Percentiles rank a stretch among this genome's conserved stretches.
Evolutionary conservation across 1,284 basidiomycete species (phyloP).

Genomic region (Sphaerobolus stellatus): DNA sequence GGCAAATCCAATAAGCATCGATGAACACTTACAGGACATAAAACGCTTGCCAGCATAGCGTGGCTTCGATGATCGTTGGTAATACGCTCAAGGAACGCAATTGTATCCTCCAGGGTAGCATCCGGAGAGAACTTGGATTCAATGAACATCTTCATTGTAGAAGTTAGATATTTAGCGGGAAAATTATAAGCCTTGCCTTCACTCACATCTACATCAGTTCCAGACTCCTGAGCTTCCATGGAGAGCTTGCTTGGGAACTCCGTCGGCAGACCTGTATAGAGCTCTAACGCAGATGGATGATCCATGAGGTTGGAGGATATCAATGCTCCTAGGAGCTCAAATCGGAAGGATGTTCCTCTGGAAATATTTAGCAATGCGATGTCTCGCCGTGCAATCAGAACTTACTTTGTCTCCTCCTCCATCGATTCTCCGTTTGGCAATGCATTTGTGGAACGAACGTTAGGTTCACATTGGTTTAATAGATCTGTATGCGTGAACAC

Average conservation of each 20-base stretch:
- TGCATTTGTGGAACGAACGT: conserved; percentile 12
- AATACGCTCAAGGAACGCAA: conserved; percentile 53
- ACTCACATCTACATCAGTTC: conserved; percentile 53
- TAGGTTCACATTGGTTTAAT: conserved; percentile 32
- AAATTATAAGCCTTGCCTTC: neutral
- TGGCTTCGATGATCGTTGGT: conserved; percentile 62
- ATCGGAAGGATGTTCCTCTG: conserved; percentile 49
- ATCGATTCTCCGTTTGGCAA: conserved; percentile 15
- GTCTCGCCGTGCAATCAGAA: neutral
- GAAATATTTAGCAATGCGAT: neutral
- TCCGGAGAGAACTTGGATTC: conserved; percentile 61
- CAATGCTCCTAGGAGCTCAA: conserved; percentile 60
- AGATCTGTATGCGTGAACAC: conserved; percentile 52
- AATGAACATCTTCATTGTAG: conserved; percentile 51
- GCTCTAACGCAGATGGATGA: conserved; percentile 44
- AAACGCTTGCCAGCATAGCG: conserved; percentile 51
- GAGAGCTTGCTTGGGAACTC: conserved; percentile 49
- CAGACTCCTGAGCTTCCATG: conserved; percentile 56
- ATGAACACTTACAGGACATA: conserved; percentile 51
- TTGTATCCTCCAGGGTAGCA: conserved; percentile 47
- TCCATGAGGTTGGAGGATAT: conserved; percentile 56
- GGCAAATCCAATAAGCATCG: neutral
- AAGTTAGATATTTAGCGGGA: neutral
- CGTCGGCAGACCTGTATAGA: conserved; percentile 51
- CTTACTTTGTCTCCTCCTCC: conserved; percentile 16